Percentiles rank a stretch among this genome's conserved stretches.
Conservation (phyloP, 2,329 filamentous ascomycete species). For the Lachnellula occidentalis region DNA sequence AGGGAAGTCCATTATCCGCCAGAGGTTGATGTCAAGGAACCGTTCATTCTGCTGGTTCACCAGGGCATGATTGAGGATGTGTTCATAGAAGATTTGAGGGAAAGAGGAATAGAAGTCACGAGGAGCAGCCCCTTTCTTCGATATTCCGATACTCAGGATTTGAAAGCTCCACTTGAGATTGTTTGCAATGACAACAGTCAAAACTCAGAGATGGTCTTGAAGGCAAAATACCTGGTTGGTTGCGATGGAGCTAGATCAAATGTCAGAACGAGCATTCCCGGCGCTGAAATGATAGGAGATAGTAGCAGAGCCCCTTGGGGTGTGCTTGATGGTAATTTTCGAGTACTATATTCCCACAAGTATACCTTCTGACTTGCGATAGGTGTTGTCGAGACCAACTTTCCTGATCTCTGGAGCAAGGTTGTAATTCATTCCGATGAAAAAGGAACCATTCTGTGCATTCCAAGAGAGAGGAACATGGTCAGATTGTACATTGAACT, state of each 20-base stretch:
- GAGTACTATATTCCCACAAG: slow-evolving; percentile 31
- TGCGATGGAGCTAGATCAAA: slow-evolving; percentile 50
- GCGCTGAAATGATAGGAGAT: slow-evolving; percentile 53
- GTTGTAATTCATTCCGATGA: slow-evolving; percentile 47
- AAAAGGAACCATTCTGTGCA: slow-evolving; percentile 54
- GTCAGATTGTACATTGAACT: slow-evolving; percentile 62
- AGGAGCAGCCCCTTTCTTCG: slow-evolving; percentile 39
- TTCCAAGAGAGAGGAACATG: slow-evolving; percentile 55
- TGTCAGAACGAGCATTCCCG: slow-evolving; percentile 45
- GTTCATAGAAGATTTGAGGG: slow-evolving; percentile 48
- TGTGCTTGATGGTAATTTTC: slow-evolving; percentile 46
- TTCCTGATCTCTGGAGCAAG: slow-evolving; percentile 58
- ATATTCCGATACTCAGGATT: slow-evolving; percentile 32
- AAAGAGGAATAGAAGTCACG: slow-evolving; percentile 41
- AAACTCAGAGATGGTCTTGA: slow-evolving; percentile 31
- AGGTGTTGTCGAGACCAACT: slow-evolving; percentile 35
- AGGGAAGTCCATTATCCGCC: slow-evolving; percentile 35
- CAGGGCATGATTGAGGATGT: slow-evolving; percentile 42
- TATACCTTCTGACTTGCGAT: slow-evolving; percentile 37
- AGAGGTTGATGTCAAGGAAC: slow-evolving; percentile 25
- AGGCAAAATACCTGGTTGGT: slow-evolving; percentile 60
- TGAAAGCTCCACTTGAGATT: slow-evolving; percentile 26
- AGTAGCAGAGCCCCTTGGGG: slow-evolving; percentile 53
- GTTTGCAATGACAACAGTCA: slow-evolving; percentile 53
- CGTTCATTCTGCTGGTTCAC: slow-evolving; percentile 46